Percentiles rank a stretch among this genome's conserved stretches.
These are phyloP conservation scores for Juglanconis oblonga DNA, from an alignment of 2,329 filamentous ascomycete species.

Conservation along the genomic window DNA sequence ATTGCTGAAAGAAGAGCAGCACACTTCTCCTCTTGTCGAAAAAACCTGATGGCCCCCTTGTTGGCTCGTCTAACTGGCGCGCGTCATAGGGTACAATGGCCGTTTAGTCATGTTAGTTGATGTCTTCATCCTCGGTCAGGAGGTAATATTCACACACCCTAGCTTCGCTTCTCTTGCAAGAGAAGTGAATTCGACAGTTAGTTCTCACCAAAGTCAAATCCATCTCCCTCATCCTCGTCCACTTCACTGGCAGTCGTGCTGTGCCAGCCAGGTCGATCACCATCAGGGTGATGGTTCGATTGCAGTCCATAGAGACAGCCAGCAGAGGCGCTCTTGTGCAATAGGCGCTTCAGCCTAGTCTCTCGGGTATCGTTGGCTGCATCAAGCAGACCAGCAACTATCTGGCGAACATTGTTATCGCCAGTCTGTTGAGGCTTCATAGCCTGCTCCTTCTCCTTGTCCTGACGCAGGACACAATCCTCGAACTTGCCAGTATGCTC, in stretches of 20 bases:
- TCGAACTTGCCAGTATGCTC: constrained; percentile 31
- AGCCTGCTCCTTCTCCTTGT: neutral
- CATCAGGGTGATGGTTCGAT: neutral
- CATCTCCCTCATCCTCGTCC: too few species aligned
- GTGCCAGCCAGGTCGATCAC: neutral
- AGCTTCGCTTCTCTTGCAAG: too few species aligned
- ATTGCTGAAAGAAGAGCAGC: too few species aligned
- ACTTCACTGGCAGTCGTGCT: neutral
- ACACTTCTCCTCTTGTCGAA: too few species aligned
- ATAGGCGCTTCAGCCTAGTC: neutral
- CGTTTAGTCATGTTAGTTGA: too few species aligned
- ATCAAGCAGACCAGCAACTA: constrained; percentile 1
- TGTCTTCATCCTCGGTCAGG: too few species aligned
- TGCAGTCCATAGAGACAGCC: neutral
- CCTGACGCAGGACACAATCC: constrained; percentile 23
- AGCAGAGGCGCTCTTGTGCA: constrained; percentile 8
- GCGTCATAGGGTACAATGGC: too few species aligned
- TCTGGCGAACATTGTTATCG: neutral
- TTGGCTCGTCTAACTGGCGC: too few species aligned
- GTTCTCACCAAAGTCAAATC: too few species aligned
- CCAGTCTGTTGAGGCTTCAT: neutral
- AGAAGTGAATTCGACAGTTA: too few species aligned
- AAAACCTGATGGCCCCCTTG: too few species aligned
- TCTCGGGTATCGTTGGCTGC: neutral
- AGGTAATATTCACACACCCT: too few species aligned